A percentile compares a stretch with the other conserved stretches of the same genome.
phyloP scores from a whole-genome alignment of 345 rosid genomes.

The Mercurialis annua region DNA sequence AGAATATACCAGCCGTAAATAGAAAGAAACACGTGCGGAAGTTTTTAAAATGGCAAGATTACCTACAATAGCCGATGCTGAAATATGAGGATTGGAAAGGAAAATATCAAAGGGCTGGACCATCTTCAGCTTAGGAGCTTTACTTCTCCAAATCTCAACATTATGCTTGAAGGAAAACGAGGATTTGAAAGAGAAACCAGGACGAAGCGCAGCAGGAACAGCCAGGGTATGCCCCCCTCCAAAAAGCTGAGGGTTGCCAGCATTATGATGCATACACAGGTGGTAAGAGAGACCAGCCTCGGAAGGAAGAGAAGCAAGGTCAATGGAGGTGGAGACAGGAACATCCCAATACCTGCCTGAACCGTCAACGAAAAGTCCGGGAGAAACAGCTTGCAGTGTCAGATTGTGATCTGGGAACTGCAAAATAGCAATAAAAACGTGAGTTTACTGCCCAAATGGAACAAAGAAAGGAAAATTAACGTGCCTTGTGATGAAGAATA shows the following conservation, averaged over 20 bases:
- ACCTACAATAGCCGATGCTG: conserved; percentile 78
- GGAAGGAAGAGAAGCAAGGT: conserved; percentile 67
- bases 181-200: conserved; percentile 57
- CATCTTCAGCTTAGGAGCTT: conserved; percentile 51
- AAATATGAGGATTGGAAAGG: conserved; percentile 70
- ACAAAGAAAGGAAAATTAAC: background rate
- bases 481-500: conserved; percentile 61
- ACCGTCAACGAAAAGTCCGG: conserved; percentile 69
- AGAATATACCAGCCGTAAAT: background rate
- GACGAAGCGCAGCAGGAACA: conserved; percentile 61
- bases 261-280: conserved; percentile 59
- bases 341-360: conserved; percentile 78
- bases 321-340: conserved; percentile 63
- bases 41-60: conserved; percentile 17
- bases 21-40: background rate
- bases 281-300: conserved; percentile 64
- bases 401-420: conserved; percentile 76
- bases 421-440: background rate
- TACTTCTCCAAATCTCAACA: conserved; percentile 75
- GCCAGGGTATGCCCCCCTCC: conserved; percentile 29
- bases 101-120: conserved; percentile 73
- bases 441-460: background rate
- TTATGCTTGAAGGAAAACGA: conserved; percentile 63
- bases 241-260: conserved; percentile 44
- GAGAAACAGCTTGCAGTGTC: conserved; percentile 64